These are phyloP conservation scores for Cyberlindnera amylophila DNA, from an alignment of 805 yeast genomes.

Conservation along the genomic window DNA sequence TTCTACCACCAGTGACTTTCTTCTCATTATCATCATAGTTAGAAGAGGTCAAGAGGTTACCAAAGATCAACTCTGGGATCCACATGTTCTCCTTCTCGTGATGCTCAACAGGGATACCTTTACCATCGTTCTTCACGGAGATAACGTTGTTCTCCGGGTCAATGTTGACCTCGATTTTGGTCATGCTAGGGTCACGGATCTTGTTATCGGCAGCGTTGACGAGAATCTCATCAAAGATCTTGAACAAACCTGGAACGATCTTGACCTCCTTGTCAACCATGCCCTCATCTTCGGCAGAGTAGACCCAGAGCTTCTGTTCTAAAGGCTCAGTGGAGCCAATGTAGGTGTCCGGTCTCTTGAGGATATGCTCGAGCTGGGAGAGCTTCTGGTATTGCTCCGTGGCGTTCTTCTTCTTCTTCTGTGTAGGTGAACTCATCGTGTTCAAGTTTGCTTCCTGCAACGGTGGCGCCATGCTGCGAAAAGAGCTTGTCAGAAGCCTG, in stretches of 20 bases:
- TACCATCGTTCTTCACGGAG: constrained; percentile 86
- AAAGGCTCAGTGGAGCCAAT: constrained; percentile 90
- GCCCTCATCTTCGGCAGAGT: constrained; percentile 57
- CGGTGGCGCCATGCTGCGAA: constrained; percentile 11
- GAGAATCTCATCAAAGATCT: constrained; percentile 93
- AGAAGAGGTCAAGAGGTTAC: constrained; percentile 89
- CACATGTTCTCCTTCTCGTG: constrained; percentile 89
- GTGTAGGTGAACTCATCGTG: constrained; percentile 16
- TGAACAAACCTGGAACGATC: constrained; percentile 93
- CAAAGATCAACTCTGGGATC: constrained; percentile 95
- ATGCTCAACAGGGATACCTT: constrained; percentile 91
- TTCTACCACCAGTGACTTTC: constrained; percentile 97
- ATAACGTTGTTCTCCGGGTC: constrained; percentile 71
- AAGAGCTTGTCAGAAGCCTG: no score
- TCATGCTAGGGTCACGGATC: constrained; percentile 91
- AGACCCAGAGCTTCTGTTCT: constrained; percentile 81
- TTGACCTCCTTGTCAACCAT: constrained; percentile 61
- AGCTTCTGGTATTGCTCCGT: constrained; percentile 86
- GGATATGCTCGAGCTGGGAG: constrained; percentile 91
- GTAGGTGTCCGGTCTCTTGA: constrained; percentile 96
- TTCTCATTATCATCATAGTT: constrained; percentile 94
- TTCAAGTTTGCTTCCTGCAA: constrained; percentile 13
- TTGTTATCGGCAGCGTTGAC: constrained; percentile 99
- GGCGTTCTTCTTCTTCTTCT: constrained; percentile 42
- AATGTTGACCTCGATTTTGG: constrained; percentile 75